phyloP scores from a whole-genome alignment of 345 rosid species.

The Populus ilicifolia region DNA sequence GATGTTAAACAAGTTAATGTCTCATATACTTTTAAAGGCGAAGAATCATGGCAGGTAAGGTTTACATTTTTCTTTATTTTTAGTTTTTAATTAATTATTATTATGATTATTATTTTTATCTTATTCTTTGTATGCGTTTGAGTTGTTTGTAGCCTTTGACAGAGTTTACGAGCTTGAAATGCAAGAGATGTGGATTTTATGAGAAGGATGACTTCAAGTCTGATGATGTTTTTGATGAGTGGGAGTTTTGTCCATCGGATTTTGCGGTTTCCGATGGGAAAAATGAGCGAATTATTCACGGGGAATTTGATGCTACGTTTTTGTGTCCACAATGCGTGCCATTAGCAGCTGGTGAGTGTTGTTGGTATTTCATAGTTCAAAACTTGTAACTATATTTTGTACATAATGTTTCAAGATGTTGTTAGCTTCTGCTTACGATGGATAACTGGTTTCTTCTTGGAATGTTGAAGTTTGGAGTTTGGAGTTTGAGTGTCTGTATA shows the following conservation, averaged over 20 bases:
- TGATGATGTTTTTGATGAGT: constrained; percentile 73
- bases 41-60: constrained; percentile 31
- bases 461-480: background rate
- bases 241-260: constrained; percentile 89
- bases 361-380: background rate
- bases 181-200: constrained; percentile 94
- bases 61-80: background rate
- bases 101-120: background rate
- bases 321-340: constrained; percentile 52
- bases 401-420: too few relatives aligned
- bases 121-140: background rate
- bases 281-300: constrained; percentile 39
- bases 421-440: too few relatives aligned
- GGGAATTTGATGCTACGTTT: constrained; percentile 67
- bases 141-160: constrained; percentile 56
- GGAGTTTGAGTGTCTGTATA: too few relatives aligned
- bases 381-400: too few relatives aligned
- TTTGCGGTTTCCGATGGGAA: constrained; percentile 52
- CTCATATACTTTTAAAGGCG: constrained; percentile 23
- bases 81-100: background rate
- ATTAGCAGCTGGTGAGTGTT: constrained; percentile 38
- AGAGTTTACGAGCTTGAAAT: constrained; percentile 49
- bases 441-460: background rate
- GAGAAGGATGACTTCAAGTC: constrained; percentile 50
- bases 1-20: constrained; percentile 25